Conservation (phyloP, 2,329 filamentous ascomycete species). For the Paecilomyces niveus region DNA sequence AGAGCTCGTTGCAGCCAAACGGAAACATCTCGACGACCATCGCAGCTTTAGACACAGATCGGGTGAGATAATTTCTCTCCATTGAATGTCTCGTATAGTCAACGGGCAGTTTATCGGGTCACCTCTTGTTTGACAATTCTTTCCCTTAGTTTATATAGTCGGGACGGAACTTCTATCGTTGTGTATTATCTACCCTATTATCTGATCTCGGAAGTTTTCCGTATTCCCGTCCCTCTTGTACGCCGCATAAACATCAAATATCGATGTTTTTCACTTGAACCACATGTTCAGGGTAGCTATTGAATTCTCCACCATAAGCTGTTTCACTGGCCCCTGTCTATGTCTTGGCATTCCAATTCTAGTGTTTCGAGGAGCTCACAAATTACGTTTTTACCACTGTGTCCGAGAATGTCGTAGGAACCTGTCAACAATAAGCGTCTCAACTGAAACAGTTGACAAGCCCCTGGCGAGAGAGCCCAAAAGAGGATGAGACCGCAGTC, state of each 20-base stretch:
- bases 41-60: no score
- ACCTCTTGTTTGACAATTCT: no score
- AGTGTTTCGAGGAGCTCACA: background rate
- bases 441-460: background rate
- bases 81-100: no score
- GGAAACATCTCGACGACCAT: no score
- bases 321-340: background rate
- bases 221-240: background rate
- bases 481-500: background rate
- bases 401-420: background rate
- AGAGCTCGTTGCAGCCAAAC: background rate
- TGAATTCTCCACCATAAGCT: background rate
- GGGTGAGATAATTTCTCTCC: no score
- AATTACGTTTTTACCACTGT: background rate
- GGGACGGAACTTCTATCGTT: no score
- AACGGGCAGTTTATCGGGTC: no score
- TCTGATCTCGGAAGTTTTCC: background rate
- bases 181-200: no score
- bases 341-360: background rate
- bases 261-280: background rate
- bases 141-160: no score
- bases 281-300: background rate
- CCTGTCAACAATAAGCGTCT: background rate
- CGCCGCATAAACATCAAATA: background rate
- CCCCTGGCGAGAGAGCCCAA: background rate